Conservation (phyloP, 176 grass and related monocot species). For the Avena eriantha region DNA sequence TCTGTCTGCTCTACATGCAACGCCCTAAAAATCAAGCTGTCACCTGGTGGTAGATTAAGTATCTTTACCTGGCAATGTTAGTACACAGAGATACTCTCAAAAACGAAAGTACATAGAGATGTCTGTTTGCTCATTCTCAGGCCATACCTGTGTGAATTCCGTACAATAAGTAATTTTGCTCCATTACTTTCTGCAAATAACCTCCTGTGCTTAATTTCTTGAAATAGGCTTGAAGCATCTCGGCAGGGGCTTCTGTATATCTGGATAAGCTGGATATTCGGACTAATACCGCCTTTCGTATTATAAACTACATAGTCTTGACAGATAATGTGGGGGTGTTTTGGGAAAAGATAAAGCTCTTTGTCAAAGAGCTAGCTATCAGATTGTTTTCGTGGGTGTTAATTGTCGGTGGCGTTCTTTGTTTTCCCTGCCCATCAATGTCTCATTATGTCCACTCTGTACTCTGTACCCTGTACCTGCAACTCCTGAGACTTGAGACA, state of each 20-base stretch:
- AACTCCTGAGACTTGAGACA: neutral
- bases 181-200: conserved; percentile 2
- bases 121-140: neutral
- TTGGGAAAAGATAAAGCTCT: conserved; percentile 45
- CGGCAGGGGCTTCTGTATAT: conserved; percentile 32
- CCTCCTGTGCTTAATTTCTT: neutral
- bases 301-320: conserved; percentile 47
- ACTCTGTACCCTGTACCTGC: conserved; percentile 16
- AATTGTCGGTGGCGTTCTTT: conserved; percentile 26
- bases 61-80: neutral
- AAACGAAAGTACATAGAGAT: too few species aligned
- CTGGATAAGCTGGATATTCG: conserved; percentile 25
- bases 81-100: too few species aligned
- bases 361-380: conserved; percentile 39
- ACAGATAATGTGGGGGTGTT: conserved; percentile 47
- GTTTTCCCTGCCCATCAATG: conserved; percentile 32
- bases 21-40: neutral
- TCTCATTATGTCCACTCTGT: conserved; percentile 13
- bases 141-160: neutral
- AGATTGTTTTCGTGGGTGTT: conserved; percentile 55
- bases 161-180: neutral
- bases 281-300: conserved; percentile 33
- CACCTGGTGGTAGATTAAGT: neutral
- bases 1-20: neutral
- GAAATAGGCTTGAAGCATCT: conserved; percentile 54